Percentiles rank a stretch among this genome's conserved stretches.
Evolutionary conservation across 2,329 filamentous ascomycete genomes (phyloP).

Genomic region (Penicillium palitans): DNA sequence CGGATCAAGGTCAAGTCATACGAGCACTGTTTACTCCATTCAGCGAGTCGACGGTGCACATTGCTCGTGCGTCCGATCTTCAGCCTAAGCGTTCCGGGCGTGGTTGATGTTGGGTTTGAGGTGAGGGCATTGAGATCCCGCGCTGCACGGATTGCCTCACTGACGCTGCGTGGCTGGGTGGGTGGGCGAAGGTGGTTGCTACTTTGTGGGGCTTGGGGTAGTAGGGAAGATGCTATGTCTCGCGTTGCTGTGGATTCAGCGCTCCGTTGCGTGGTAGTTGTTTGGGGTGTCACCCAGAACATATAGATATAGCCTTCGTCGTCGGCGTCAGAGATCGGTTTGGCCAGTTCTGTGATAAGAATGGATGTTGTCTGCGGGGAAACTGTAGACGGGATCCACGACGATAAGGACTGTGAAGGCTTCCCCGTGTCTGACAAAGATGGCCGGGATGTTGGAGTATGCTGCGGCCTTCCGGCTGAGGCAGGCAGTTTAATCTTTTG

Average conservation of each 20-base stretch:
- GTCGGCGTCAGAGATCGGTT: slow-evolving; percentile 70
- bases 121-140: slow-evolving; percentile 35
- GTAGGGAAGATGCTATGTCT: slow-evolving; percentile 61
- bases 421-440: slow-evolving; percentile 13
- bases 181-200: slow-evolving; percentile 20
- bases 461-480: slow-evolving; percentile 9
- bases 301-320: slow-evolving; percentile 97
- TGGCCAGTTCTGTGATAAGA: slow-evolving; percentile 74
- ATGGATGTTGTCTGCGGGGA: slow-evolving; percentile 67
- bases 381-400: slow-evolving; percentile 68
- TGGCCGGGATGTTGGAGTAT: slow-evolving; percentile 16
- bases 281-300: slow-evolving; percentile 85
- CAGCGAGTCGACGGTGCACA: slow-evolving; percentile 84
- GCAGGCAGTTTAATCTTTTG: slow-evolving; percentile 3
- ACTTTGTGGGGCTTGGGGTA: slow-evolving; percentile 48
- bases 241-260: slow-evolving; percentile 48
- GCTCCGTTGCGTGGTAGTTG: slow-evolving; percentile 34
- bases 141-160: slow-evolving; percentile 41
- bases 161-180: slow-evolving; percentile 32
- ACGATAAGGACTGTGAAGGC: slow-evolving; percentile 50
- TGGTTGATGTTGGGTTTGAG: slow-evolving; percentile 30
- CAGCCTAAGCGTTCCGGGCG: slow-evolving; percentile 62
- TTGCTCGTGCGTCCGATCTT: slow-evolving; percentile 72
- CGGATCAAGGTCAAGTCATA: slow-evolving; percentile 84
- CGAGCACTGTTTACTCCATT: slow-evolving; percentile 92